These are phyloP conservation scores for Marasmius sp. DNA, from an alignment of 1,284 basidiomycete genomes.

Conservation along the genomic window DNA sequence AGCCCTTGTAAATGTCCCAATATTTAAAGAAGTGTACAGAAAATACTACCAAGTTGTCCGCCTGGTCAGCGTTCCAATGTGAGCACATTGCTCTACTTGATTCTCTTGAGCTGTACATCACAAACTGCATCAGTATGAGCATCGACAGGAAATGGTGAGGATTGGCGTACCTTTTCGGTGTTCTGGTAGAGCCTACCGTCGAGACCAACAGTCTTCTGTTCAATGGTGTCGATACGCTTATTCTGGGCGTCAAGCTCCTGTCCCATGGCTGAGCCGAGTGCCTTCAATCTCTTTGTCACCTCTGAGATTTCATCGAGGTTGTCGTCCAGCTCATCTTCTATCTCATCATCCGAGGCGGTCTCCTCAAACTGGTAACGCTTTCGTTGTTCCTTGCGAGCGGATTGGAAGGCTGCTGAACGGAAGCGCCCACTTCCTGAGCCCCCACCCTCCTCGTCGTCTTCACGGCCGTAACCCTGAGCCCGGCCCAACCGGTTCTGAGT, in stretches of 20 bases:
- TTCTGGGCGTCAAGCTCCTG: slow-evolving; percentile 82
- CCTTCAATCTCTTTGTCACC: slow-evolving; percentile 82
- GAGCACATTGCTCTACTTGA: slow-evolving; percentile 48
- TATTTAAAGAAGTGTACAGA: not conserved
- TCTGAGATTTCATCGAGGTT: slow-evolving; percentile 90
- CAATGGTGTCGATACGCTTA: slow-evolving; percentile 65
- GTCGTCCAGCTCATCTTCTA: slow-evolving; percentile 89
- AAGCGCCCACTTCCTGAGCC: slow-evolving; percentile 42
- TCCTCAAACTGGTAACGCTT: slow-evolving; percentile 93
- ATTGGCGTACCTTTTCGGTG: slow-evolving; percentile 62
- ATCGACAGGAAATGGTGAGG: not conserved
- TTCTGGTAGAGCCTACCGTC: slow-evolving; percentile 66
- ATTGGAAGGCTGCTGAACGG: slow-evolving; percentile 47
- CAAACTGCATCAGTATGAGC: not conserved
- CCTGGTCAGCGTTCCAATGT: not conserved
- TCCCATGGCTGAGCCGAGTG: slow-evolving; percentile 82
- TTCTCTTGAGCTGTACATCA: slow-evolving; percentile 59
- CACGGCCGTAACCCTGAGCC: slow-evolving; percentile 62
- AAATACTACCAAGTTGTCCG: not conserved
- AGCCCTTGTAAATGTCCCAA: not conserved
- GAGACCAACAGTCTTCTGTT: slow-evolving; percentile 65
- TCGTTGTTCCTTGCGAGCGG: slow-evolving; percentile 65
- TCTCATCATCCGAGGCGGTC: slow-evolving; percentile 93
- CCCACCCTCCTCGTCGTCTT: slow-evolving; percentile 42
- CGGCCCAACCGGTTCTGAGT: slow-evolving; percentile 85